Evolutionary conservation across 805 yeast genomes (phyloP), one percentile per base, ranked within the genome.

Genomic region (Lachancea mirantina): DNA sequence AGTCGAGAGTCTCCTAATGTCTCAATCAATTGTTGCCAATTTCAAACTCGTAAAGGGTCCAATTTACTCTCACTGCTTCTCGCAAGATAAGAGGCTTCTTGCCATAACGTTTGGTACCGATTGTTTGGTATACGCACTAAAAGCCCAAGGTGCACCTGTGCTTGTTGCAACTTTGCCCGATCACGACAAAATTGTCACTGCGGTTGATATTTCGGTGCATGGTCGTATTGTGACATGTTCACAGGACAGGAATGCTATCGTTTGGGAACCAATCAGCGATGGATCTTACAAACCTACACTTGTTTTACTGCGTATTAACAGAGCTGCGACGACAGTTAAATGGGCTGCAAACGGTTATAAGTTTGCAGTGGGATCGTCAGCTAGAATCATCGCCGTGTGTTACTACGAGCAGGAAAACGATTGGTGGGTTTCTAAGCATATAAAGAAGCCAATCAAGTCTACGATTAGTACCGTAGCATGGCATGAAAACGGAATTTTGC

Each of bases 341-440:
- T 92, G 99, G 99, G 82, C 95, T 7, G 96, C 97, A 14, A 75
- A 73, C 46, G 97, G 96, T n/a, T 65, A 64, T 52, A 92, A 92
- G 65, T 92, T 92, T 61, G 98, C 98, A 1, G 97, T 89, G 29
- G 98, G 96, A 1, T 83, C 95, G 2, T 85, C 95, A 28, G 96
- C 95, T 27, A 69, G 97, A 39, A 81, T 83, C 42, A 79, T 92
- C 59, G 96, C 97, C 7, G 83, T 92, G 30, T 92, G 98, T 65
- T 92, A 88, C 64, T 92, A 82, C 57, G 98, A 92, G 62, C 82
- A 70, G 41, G 96, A 87, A 50, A 92, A 89, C 58, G 95, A 92
- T 57, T 92, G 99, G 99, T 92, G 99, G 99, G 88, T 92, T 32
- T 84, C 97, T 9, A 89, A 89, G 61, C 98, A 89, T 64, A 81